Percentiles rank a stretch among this genome's conserved stretches.
These are phyloP conservation scores for Fraxinus nigra DNA, from an alignment of 305 asterid species.

Conservation along the genomic window DNA sequence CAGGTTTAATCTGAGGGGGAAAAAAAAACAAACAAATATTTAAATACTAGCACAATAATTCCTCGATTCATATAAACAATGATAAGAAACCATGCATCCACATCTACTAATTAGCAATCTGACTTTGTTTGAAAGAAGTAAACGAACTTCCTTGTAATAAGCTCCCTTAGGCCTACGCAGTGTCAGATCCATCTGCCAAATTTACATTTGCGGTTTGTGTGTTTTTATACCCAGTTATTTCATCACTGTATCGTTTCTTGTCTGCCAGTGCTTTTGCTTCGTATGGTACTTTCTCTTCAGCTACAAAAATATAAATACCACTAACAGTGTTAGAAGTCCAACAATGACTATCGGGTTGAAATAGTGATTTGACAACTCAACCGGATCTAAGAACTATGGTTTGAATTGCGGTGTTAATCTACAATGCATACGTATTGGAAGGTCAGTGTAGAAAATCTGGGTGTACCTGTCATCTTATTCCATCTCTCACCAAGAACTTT, in stretches of 20 bases:
- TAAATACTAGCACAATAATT: background rate
- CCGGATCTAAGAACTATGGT: background rate
- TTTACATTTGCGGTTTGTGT: slow-evolving; percentile 45
- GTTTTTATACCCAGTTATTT: slow-evolving; percentile 65
- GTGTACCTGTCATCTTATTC: slow-evolving; percentile 81
- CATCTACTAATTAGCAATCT: background rate
- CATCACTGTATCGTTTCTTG: slow-evolving; percentile 70
- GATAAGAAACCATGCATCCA: background rate
- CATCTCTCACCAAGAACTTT: slow-evolving; percentile 87
- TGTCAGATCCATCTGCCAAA: slow-evolving; percentile 59
- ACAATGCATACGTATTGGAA: background rate
- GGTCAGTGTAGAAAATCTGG: background rate
- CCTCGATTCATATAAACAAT: background rate
- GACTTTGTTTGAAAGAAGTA: background rate
- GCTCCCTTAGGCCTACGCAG: slow-evolving; percentile 30
- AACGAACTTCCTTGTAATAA: background rate
- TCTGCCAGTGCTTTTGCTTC: slow-evolving; percentile 86
- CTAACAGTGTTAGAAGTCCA: background rate
- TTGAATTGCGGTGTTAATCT: background rate
- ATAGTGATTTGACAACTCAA: background rate
- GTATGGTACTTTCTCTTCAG: slow-evolving; percentile 84
- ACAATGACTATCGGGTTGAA: background rate
- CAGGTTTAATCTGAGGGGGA: background rate
- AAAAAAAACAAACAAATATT: background rate
- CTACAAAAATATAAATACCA: slow-evolving; percentile 35